Conservation (phyloP, 2,329 filamentous ascomycete genomes). For the Plenodomus lindquistii region DNA sequence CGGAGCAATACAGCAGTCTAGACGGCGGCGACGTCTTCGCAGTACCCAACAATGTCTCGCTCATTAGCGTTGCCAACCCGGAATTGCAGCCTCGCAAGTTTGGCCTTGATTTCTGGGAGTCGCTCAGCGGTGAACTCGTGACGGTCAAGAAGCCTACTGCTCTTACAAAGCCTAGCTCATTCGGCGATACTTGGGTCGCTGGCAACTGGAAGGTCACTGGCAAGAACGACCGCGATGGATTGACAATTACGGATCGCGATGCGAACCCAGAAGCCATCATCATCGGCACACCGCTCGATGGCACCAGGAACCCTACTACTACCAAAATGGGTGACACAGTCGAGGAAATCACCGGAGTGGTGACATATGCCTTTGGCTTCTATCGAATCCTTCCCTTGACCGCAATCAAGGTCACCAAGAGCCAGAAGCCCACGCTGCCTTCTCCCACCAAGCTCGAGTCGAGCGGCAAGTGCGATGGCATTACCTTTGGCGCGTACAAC, state of each 20-base stretch:
- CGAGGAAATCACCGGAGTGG: conserved; percentile 69
- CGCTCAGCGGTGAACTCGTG: conserved; percentile 68
- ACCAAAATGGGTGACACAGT: conserved; percentile 68
- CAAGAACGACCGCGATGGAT: conserved; percentile 63
- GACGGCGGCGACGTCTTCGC: conserved; percentile 69
- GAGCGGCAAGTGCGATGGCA: conserved; percentile 60
- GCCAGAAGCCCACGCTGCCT: conserved; percentile 52
- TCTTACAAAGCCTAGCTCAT: conserved; percentile 64
- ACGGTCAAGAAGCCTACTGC: conserved; percentile 62
- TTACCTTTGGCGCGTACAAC: conserved; percentile 71
- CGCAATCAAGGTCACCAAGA: conserved; percentile 54
- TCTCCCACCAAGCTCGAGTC: conserved; percentile 59
- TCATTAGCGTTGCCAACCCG: conserved; percentile 64
- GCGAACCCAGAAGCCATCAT: conserved; percentile 71
- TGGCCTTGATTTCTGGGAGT: conserved; percentile 76
- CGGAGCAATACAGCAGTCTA: conserved; percentile 62
- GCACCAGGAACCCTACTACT: conserved; percentile 61
- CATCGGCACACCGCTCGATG: conserved; percentile 68
- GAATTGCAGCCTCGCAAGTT: conserved; percentile 63
- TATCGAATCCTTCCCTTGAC: conserved; percentile 70
- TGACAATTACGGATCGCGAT: conserved; percentile 65
- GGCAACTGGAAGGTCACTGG: conserved; percentile 68
- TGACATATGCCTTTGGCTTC: conserved; percentile 68
- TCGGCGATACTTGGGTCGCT: conserved; percentile 70
- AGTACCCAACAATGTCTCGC: conserved; percentile 64